phyloP scores from a whole-genome alignment of 2,329 filamentous ascomycete species.

The Colletotrichum sp. region DNA sequence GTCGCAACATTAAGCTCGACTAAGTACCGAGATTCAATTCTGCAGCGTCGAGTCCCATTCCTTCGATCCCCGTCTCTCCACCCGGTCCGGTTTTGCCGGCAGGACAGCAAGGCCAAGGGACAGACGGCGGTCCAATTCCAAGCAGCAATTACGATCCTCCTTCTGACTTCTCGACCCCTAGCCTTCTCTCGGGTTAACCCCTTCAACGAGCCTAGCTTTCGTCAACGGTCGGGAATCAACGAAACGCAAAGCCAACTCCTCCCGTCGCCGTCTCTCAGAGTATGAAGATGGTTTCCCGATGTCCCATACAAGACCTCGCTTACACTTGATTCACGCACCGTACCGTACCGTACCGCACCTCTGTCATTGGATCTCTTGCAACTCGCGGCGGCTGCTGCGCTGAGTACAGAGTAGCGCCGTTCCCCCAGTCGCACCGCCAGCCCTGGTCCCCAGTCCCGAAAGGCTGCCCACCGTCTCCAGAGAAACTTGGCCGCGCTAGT shows the following conservation, averaged over 20 bases:
- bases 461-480: neutral
- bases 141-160: neutral
- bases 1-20: neutral
- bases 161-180: neutral
- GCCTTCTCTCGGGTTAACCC: neutral
- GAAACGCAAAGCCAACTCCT: neutral
- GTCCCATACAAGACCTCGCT: neutral
- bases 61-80: neutral
- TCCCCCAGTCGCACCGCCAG: neutral
- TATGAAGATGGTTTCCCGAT: neutral
- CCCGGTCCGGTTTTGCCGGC: neutral
- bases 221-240: neutral
- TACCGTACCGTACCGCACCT: neutral
- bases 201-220: conserved; percentile 7
- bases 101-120: neutral
- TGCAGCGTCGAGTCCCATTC: neutral
- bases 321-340: neutral
- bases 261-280: neutral
- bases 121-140: neutral
- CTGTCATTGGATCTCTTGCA: neutral
- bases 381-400: neutral
- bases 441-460: neutral
- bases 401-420: neutral
- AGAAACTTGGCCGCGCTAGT: conserved; percentile 6
- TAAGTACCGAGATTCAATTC: neutral